Evolutionary conservation across 163 green algal species (phyloP).

Genomic region (Chlamydomonas reinhardtii): DNA sequence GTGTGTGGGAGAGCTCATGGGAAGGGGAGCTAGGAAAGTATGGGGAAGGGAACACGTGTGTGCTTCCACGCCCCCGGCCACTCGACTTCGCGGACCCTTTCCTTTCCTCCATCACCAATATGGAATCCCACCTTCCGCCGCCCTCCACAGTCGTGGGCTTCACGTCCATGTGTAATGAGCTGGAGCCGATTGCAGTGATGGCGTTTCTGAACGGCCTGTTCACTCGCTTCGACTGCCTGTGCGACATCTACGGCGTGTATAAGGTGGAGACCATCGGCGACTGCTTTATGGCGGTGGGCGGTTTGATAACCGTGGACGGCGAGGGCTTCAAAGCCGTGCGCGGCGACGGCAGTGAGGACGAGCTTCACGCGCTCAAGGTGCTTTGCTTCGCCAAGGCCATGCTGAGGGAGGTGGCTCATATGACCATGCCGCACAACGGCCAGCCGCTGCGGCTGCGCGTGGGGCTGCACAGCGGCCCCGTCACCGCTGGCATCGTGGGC

Average conservation of each 20-base stretch:
- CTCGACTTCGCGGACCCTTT: too few relatives aligned
- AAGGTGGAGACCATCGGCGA: neutral
- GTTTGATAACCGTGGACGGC: neutral
- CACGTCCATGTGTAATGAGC: slow-evolving; percentile 1
- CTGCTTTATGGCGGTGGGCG: neutral
- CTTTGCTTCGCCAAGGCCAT: slow-evolving; percentile 2
- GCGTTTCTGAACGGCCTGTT: neutral
- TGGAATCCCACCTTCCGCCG: too few relatives aligned
- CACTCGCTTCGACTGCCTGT: neutral
- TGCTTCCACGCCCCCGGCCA: too few relatives aligned
- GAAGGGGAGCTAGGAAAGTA: too few relatives aligned
- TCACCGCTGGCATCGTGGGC: neutral
- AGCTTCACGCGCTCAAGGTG: neutral
- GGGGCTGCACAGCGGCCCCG: neutral
- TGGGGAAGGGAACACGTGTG: too few relatives aligned
- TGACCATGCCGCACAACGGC: slow-evolving; percentile 1
- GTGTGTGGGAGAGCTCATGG: too few relatives aligned
- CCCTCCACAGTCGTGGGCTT: neutral
- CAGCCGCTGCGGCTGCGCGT: neutral
- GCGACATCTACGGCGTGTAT: slow-evolving; percentile 6
- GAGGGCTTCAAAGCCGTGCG: neutral
- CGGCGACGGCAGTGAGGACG: neutral
- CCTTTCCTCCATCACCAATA: too few relatives aligned
- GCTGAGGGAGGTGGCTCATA: neutral
- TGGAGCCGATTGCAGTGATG: neutral